Conservation (phyloP, 2,329 filamentous ascomycete genomes). For the Fusarium robinianum region DNA sequence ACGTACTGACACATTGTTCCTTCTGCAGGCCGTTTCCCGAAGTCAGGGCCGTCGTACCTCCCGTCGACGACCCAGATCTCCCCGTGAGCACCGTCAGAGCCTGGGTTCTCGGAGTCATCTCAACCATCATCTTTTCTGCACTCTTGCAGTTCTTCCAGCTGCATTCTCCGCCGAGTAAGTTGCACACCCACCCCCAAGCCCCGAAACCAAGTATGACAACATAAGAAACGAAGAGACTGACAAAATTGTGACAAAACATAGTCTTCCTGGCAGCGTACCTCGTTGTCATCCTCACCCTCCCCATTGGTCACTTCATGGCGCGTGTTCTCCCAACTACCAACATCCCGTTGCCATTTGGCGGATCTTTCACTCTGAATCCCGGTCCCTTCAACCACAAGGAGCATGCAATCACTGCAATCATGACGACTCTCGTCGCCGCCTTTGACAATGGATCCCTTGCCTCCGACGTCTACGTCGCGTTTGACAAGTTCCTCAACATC, state of each 20-base stretch:
- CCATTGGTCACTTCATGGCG: conserved; percentile 7
- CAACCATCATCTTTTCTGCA: conserved; percentile 5
- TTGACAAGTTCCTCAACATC: conserved; percentile 7
- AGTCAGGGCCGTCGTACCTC: conserved; percentile 5
- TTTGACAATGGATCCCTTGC: conserved; percentile 10
- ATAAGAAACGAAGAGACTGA: too few species aligned
- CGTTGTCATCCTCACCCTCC: conserved; percentile 7
- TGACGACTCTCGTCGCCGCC: conserved; percentile 5
- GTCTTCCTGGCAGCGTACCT: conserved; percentile 6
- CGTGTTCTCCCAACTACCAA: background rate
- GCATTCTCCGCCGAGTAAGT: conserved; percentile 8
- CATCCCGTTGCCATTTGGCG: background rate
- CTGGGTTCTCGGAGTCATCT: conserved; percentile 6
- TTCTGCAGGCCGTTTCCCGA: background rate
- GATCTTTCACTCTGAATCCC: conserved; percentile 10
- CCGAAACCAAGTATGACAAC: background rate
- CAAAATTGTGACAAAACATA: background rate
- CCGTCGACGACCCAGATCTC: conserved; percentile 5
- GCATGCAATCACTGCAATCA: conserved; percentile 16
- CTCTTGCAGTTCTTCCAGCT: conserved; percentile 12
- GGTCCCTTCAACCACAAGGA: conserved; percentile 21
- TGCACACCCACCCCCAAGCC: too few species aligned
- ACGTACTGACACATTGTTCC: background rate
- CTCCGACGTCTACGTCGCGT: conserved; percentile 5
- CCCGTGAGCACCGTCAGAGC: conserved; percentile 5